These are phyloP conservation scores for Circinella minor DNA, from an alignment of 371 early-diverging fungal species.

Conservation along the genomic window DNA sequence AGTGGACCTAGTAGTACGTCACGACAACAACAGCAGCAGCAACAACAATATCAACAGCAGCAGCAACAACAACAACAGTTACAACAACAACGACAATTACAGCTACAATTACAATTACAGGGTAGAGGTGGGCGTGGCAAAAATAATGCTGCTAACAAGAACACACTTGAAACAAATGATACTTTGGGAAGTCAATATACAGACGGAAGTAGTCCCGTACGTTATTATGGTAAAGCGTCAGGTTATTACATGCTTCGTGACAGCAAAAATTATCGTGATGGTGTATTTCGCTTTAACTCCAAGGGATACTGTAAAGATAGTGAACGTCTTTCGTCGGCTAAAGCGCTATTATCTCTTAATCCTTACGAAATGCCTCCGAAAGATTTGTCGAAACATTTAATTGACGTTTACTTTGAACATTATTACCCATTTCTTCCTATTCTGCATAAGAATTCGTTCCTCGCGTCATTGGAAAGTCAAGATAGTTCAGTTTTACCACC, in stretches of 20 bases:
- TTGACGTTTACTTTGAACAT: conserved; percentile 69
- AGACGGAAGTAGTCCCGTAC: conserved; percentile 51
- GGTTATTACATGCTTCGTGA: conserved; percentile 52
- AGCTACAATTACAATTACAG: conserved; percentile 1
- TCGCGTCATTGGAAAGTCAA: conserved; percentile 38
- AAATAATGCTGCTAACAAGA: too few species aligned
- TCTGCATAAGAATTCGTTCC: conserved; percentile 70
- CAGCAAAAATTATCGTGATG: conserved; percentile 41
- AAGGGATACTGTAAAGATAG: conserved; percentile 19
- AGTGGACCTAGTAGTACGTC: background rate
- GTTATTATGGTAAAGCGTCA: conserved; percentile 53
- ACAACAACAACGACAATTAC: conserved; percentile 8
- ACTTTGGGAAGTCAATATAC: conserved; percentile 37
- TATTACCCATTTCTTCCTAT: conserved; percentile 73
- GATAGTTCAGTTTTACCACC: conserved; percentile 2
- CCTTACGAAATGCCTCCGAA: conserved; percentile 62
- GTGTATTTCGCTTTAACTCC: conserved; percentile 41
- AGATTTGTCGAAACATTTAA: conserved; percentile 65
- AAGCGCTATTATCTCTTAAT: conserved; percentile 19
- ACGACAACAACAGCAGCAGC: conserved; percentile 10
- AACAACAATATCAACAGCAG: conserved; percentile 9
- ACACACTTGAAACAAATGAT: conserved; percentile 16
- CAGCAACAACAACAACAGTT: background rate
- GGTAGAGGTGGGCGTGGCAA: too few species aligned
- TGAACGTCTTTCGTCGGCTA: conserved; percentile 5